These are phyloP conservation scores for Phytopythium montanum DNA, from an alignment of 352 stramenopile species.

Conservation along the genomic window DNA sequence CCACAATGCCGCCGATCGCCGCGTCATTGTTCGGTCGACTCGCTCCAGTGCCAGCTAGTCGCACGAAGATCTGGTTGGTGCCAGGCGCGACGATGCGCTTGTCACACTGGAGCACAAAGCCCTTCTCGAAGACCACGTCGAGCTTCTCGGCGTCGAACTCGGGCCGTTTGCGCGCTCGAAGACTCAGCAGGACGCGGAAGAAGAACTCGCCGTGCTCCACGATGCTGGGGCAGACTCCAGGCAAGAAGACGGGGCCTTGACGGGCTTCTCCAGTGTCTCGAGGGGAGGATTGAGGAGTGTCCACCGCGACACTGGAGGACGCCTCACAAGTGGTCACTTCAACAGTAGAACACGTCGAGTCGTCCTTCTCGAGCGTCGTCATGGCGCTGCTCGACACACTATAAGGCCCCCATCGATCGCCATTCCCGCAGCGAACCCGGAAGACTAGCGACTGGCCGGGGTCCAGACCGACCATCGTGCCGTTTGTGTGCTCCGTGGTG, in stretches of 20 bases:
- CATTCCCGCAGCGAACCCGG: constrained; percentile 54
- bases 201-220: constrained; percentile 60
- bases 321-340: too few relatives aligned
- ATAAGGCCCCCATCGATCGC: constrained; percentile 60
- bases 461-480: constrained; percentile 62
- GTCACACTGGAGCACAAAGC: constrained; percentile 41
- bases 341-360: background rate
- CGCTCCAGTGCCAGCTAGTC: constrained; percentile 15
- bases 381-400: constrained; percentile 59
- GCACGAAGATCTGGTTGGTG: constrained; percentile 67
- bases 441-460: constrained; percentile 53
- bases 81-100: constrained; percentile 55
- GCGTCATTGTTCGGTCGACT: constrained; percentile 11
- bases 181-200: constrained; percentile 47
- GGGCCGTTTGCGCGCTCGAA: constrained; percentile 43
- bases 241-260: constrained; percentile 38
- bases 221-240: constrained; percentile 58
- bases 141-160: constrained; percentile 51
- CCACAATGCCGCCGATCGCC: background rate
- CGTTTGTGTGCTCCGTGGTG: constrained; percentile 50
- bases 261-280: constrained; percentile 1
- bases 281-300: constrained; percentile 5
- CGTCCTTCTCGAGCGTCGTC: constrained; percentile 40
- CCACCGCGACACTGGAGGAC: constrained; percentile 15
- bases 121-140: constrained; percentile 49